phyloP scores from a whole-genome alignment of 345 rosid species.

The Crucihimalaya himalaica region DNA sequence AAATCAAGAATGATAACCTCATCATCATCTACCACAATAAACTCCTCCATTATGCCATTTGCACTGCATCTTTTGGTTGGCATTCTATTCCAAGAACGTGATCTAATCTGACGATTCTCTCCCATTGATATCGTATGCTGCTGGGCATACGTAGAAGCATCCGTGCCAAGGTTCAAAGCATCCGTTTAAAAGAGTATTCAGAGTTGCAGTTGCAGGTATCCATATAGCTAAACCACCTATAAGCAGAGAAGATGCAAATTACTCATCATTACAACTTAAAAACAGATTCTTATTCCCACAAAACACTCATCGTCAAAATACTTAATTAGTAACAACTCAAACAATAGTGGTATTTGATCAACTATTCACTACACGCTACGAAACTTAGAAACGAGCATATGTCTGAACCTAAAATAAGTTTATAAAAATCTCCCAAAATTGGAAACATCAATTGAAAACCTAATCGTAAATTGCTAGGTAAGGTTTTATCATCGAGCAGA shows the following conservation, averaged over 20 bases:
- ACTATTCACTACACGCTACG: neutral
- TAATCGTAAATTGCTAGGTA: conserved; percentile 1
- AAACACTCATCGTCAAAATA: neutral
- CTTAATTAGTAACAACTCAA: neutral
- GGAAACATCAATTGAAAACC: neutral
- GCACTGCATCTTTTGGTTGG: conserved; percentile 37
- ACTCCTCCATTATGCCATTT: conserved; percentile 46
- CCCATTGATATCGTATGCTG: conserved; percentile 40
- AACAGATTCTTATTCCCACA: neutral
- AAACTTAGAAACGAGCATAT: conserved; percentile 18
- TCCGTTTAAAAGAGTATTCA: neutral
- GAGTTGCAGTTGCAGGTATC: neutral
- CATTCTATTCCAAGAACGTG: conserved; percentile 48
- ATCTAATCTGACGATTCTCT: conserved; percentile 43
- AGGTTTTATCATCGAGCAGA: conserved; percentile 5
- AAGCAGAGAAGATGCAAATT: conserved; percentile 1
- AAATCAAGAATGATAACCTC: conserved; percentile 63
- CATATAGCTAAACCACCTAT: conserved; percentile 19
- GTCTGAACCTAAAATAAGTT: neutral
- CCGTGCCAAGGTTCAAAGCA: conserved; percentile 18
- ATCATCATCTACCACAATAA: conserved; percentile 69
- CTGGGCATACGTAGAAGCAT: neutral
- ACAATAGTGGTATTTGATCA: neutral
- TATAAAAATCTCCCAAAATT: neutral
- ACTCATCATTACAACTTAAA: neutral